Conservation (phyloP, 1,139 yeast species). For the Meyerozyma carpophila region DNA sequence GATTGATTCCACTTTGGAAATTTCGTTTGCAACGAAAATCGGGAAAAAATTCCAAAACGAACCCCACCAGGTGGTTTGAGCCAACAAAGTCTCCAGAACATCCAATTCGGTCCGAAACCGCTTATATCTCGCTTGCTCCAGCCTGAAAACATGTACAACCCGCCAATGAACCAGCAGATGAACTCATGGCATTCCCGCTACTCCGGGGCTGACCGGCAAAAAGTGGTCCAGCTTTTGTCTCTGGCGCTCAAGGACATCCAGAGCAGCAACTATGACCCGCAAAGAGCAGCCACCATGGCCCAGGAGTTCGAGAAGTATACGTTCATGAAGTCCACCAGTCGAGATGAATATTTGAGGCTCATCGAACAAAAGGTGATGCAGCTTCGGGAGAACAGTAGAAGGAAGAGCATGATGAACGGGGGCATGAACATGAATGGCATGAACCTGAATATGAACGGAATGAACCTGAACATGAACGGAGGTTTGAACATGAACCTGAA, state of each 20-base stretch:
- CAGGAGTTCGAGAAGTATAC: slow-evolving; percentile 42
- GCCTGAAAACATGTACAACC: background rate
- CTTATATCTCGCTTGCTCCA: background rate
- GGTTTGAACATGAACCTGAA: slow-evolving; percentile 2
- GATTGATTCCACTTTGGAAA: too few species aligned
- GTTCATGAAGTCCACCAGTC: slow-evolving; percentile 31
- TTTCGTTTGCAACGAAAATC: too few species aligned
- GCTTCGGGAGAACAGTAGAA: slow-evolving; percentile 15
- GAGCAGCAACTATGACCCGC: slow-evolving; percentile 30
- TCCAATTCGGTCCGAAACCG: background rate
- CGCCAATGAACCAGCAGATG: slow-evolving; percentile 12
- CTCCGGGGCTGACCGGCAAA: slow-evolving; percentile 37
- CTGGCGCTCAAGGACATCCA: slow-evolving; percentile 37
- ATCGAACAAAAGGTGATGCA: slow-evolving; percentile 39
- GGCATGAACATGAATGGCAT: slow-evolving; percentile 2
- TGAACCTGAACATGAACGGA: background rate
- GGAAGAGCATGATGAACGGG: slow-evolving; percentile 2
- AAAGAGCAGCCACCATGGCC: slow-evolving; percentile 37
- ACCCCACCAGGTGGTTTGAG: background rate
- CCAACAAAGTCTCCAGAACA: background rate
- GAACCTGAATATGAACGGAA: slow-evolving; percentile 2
- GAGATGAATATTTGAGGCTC: slow-evolving; percentile 36
- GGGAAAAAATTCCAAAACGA: background rate
- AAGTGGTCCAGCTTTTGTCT: slow-evolving; percentile 36
- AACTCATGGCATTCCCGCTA: slow-evolving; percentile 39